phyloP scores from a whole-genome alignment of 1,284 basidiomycete species.

The Coniferiporia sulphurascens region DNA sequence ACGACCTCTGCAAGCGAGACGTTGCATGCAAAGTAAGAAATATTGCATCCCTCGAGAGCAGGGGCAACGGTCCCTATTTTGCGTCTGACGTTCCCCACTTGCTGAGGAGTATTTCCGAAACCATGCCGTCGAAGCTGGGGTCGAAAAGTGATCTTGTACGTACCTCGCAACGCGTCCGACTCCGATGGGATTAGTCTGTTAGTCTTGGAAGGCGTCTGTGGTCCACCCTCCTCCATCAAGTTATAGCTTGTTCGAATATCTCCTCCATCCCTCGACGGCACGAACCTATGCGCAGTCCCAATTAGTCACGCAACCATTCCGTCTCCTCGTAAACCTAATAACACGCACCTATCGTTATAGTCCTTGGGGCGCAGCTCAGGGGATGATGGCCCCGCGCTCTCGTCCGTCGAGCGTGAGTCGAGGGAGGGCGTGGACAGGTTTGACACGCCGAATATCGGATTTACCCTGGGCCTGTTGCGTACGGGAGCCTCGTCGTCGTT shows the following conservation, averaged over 20 bases:
- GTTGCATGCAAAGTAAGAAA: neutral
- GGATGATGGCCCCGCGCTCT: conserved; percentile 51
- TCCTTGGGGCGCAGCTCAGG: conserved; percentile 42
- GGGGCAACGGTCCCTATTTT: neutral
- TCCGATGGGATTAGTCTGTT: conserved; percentile 70
- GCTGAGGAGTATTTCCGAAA: neutral
- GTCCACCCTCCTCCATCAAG: conserved; percentile 63
- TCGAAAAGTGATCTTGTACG: neutral
- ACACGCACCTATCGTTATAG: conserved; percentile 52
- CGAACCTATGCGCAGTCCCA: conserved; percentile 40
- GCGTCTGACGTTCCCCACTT: neutral
- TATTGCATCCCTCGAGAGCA: neutral
- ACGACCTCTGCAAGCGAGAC: neutral
- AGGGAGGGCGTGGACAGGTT: conserved; percentile 47
- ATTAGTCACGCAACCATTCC: neutral
- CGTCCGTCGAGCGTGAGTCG: conserved; percentile 50
- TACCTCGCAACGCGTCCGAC: conserved; percentile 72
- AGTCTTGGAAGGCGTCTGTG: conserved; percentile 61
- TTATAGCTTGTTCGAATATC: conserved; percentile 75
- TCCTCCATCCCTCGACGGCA: conserved; percentile 64
- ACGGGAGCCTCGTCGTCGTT: conserved; percentile 41
- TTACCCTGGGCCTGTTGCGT: conserved; percentile 47
- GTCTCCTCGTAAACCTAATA: neutral
- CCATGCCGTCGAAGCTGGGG: neutral
- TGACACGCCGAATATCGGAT: conserved; percentile 47